phyloP scores from a whole-genome alignment of 1,284 basidiomycete species.

The Quambalaria eucalypti region DNA sequence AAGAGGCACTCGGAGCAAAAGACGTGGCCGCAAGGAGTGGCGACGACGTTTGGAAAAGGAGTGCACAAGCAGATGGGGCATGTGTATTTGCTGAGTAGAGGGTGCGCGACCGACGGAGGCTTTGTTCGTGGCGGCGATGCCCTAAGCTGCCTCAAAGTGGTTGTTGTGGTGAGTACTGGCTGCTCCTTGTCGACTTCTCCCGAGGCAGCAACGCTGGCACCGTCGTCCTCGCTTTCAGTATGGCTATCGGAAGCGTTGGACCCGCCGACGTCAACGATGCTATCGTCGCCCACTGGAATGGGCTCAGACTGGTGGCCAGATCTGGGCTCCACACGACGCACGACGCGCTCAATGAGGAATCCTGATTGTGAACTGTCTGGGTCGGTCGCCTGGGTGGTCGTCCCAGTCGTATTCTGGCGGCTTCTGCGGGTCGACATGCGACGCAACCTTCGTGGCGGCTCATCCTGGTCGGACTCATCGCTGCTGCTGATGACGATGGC shows the following conservation, averaged over 20 bases:
- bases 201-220: neutral
- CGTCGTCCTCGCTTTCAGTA: too few relatives aligned
- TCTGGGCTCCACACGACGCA: too few relatives aligned
- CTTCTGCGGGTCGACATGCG: neutral
- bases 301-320: too few relatives aligned
- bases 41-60: slow-evolving; percentile 19
- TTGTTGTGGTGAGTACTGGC: too few relatives aligned
- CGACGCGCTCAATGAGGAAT: neutral
- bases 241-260: too few relatives aligned
- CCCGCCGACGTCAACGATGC: neutral
- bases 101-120: slow-evolving; percentile 3
- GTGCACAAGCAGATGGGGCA: slow-evolving; percentile 41
- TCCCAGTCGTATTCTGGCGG: neutral
- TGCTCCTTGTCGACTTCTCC: neutral
- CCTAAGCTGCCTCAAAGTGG: too few relatives aligned
- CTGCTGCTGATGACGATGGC: neutral
- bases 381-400: neutral
- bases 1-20: slow-evolving; percentile 39
- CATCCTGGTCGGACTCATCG: neutral
- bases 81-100: slow-evolving; percentile 25
- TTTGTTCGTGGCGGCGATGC: neutral
- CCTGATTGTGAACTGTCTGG: neutral
- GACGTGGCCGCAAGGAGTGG: slow-evolving; percentile 35
- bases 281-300: neutral
- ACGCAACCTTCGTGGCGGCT: neutral